These are phyloP conservation scores for Telopea speciosissima DNA, from an alignment of 177 flowering plant genomes.

Conservation along the genomic window DNA sequence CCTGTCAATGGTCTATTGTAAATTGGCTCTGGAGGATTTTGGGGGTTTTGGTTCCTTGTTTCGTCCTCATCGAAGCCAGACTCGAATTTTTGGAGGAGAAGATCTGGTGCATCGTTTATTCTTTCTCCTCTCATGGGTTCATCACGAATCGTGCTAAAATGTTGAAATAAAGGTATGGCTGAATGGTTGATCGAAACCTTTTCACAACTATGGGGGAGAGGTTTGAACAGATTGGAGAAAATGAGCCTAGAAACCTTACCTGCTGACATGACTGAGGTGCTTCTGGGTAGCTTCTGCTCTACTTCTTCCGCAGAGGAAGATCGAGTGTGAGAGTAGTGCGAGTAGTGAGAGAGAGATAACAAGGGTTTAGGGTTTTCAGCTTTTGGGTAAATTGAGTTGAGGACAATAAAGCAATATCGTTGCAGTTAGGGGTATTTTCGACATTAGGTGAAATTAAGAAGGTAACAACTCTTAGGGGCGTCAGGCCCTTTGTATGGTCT, in stretches of 20 bases:
- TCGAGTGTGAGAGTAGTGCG: too few relatives aligned
- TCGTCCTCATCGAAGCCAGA: not conserved
- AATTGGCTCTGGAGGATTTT: conserved; percentile 36
- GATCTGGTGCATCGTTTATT: too few relatives aligned
- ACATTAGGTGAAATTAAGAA: too few relatives aligned
- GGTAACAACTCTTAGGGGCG: too few relatives aligned
- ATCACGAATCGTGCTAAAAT: conserved; percentile 15
- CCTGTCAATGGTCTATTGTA: conserved; percentile 53
- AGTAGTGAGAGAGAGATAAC: not conserved
- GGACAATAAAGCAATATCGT: not conserved
- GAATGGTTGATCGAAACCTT: not conserved
- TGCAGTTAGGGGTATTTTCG: too few relatives aligned
- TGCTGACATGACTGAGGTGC: conserved; percentile 8
- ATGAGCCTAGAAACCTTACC: conserved; percentile 10
- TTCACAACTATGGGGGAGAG: conserved; percentile 3
- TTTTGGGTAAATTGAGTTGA: not conserved
- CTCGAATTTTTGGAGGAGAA: too few relatives aligned
- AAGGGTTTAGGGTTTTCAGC: conserved; percentile 9
- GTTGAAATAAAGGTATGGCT: not conserved
- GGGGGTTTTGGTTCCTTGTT: conserved; percentile 3
- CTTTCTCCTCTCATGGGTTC: conserved; percentile 11
- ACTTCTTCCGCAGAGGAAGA: too few relatives aligned
- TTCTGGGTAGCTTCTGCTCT: too few relatives aligned
- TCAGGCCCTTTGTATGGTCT: not conserved
- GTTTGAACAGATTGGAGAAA: conserved; percentile 7